phyloP scores from a whole-genome alignment of 495 filamentous ascomycete genomes.

The Diplogelasinospora grovesii region DNA sequence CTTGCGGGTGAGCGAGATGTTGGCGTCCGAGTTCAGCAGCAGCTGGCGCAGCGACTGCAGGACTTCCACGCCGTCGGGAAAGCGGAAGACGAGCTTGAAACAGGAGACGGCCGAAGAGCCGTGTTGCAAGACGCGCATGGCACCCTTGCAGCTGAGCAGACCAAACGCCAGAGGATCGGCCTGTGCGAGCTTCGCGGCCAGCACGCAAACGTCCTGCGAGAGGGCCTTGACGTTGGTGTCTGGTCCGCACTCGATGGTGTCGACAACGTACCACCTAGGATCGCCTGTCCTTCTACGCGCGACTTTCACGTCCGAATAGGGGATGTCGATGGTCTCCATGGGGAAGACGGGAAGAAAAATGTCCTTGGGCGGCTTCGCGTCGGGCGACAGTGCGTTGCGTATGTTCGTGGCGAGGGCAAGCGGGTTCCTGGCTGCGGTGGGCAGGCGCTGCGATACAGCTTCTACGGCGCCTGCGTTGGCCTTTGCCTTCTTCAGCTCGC shows the following conservation, averaged over 20 bases:
- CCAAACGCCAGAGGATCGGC: conserved; percentile 38
- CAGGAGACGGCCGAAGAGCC: neutral
- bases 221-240: conserved; percentile 3
- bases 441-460: neutral
- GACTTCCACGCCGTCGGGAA: neutral
- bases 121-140: neutral
- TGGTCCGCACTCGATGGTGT: conserved; percentile 20
- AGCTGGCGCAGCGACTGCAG: conserved; percentile 4
- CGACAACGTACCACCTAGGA: conserved; percentile 7
- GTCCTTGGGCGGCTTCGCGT: conserved; percentile 2
- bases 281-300: neutral
- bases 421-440: conserved; percentile 1
- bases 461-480: neutral
- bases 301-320: conserved; percentile 4
- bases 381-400: conserved; percentile 10
- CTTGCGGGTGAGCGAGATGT: conserved; percentile 5
- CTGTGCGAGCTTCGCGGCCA: conserved; percentile 32
- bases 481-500: conserved; percentile 2
- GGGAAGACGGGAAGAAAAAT: too few species aligned
- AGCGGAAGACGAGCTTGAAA: conserved; percentile 19
- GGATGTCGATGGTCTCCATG: conserved; percentile 13
- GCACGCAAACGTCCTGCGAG: conserved; percentile 30
- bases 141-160: conserved; percentile 42
- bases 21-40: neutral
- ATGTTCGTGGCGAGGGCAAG: neutral